Evolutionary conservation across 176 grass and related monocot species (phyloP), one percentile per base, ranked within the genome.

Genomic region (Ensete ventricosum): DNA sequence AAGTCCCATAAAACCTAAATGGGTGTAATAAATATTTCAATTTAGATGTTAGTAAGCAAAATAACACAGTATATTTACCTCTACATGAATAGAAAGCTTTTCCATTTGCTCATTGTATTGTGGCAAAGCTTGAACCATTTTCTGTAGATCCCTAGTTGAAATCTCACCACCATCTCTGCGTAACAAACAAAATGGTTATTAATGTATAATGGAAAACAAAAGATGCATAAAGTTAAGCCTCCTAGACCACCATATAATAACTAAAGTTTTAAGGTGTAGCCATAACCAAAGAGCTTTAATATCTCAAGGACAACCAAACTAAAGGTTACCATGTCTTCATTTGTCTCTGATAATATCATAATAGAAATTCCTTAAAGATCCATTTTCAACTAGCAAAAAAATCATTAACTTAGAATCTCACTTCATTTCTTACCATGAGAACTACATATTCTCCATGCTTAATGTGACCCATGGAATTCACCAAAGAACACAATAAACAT

Each of bases 91-190:
- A 21, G 88, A 85, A 58, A 98, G 78, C 66, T 88, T 98, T 70
- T 98, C 95, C 76, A 88, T 82, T 84, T 98, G 95, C 51, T 98
- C 95, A 26, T 86, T 74, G 16, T 98, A 98, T 87, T 98, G 90
- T 26, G 95, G 95, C 84, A 98, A 87, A 65, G 95, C 84, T 82
- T 98, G 95, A 82, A 98, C 90, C 43, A 98, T 86, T 82, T 89
- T 98, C 73, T 98, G 90, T 48, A 98, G 76, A 82, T 93, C 95
- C 78, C 76, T 91, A 23, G 95, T 98, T 82, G 95, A 98, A 53
- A 98, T 82, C 85, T 98, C 95, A 82, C 76, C 80, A 71, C 87
- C 93, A 89, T 93, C 88, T 93, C 95, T 93, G 22, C 52, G 55
- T 63, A 34, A 54, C 69, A 74, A 3, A 34, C n/a, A 73, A 72